A percentile compares a stretch with the other conserved stretches of the same genome.
Evolutionary conservation across 2,329 filamentous ascomycete genomes (phyloP).

Genomic region (Colletotrichum liaoningense): DNA sequence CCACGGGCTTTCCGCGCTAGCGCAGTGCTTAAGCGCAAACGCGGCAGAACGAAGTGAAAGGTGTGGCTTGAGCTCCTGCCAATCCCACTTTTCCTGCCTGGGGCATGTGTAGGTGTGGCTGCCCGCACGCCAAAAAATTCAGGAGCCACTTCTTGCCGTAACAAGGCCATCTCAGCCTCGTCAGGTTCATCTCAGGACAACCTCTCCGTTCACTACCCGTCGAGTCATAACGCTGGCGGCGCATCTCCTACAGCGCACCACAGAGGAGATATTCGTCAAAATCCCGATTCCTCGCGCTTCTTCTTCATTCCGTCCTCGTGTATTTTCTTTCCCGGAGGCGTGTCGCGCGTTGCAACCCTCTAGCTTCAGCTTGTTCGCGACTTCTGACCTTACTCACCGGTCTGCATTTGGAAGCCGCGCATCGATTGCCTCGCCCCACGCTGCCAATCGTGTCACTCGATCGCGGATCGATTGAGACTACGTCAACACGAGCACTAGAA

Average conservation of each 20-base stretch:
- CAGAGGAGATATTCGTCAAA: slow-evolving; percentile 5
- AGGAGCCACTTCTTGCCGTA: slow-evolving; percentile 31
- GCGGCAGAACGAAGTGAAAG: neutral
- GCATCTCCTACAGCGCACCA: slow-evolving; percentile 25
- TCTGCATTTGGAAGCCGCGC: slow-evolving; percentile 2
- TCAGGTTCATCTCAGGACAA: slow-evolving; percentile 28
- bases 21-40: slow-evolving; percentile 9
- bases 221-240: slow-evolving; percentile 34
- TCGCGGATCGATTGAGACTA: neutral
- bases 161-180: slow-evolving; percentile 35
- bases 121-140: slow-evolving; percentile 20
- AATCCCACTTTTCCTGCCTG: slow-evolving; percentile 7
- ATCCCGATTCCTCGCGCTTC: neutral
- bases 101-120: slow-evolving; percentile 6
- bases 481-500: neutral
- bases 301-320: neutral
- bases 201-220: slow-evolving; percentile 28
- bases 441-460: slow-evolving; percentile 1
- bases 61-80: slow-evolving; percentile 12
- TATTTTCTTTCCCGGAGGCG: neutral
- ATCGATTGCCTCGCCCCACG: neutral
- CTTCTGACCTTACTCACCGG: neutral
- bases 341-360: neutral
- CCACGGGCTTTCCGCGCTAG: slow-evolving; percentile 3
- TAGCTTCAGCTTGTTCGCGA: slow-evolving; percentile 6